Conservation (phyloP, 805 yeast species). For the Starmerella bacillaris region DNA sequence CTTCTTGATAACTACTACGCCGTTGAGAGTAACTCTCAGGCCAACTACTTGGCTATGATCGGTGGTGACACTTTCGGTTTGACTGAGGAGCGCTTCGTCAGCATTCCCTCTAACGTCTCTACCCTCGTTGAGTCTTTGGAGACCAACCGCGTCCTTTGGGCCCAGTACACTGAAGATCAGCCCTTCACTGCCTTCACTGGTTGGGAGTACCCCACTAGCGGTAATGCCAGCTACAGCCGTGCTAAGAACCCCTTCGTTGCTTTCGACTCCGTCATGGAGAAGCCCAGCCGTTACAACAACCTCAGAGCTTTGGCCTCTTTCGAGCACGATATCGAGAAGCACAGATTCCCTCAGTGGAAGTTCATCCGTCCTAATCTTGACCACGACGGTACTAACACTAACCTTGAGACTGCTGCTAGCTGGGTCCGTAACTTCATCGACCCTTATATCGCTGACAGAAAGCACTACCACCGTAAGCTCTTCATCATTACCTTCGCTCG, state of each 20-base stretch:
- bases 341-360: slow-evolving; percentile 34
- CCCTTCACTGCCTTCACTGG: slow-evolving; percentile 38
- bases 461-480: slow-evolving; percentile 33
- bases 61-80: slow-evolving; percentile 37
- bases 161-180: slow-evolving; percentile 35
- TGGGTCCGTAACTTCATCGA: slow-evolving; percentile 32
- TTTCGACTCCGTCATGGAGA: slow-evolving; percentile 26
- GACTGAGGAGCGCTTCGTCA: slow-evolving; percentile 29
- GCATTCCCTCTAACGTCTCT: slow-evolving; percentile 31
- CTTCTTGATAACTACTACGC: slow-evolving; percentile 35
- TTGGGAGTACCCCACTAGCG: slow-evolving; percentile 27
- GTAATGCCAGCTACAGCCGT: slow-evolving; percentile 30
- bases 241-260: slow-evolving; percentile 34
- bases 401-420: slow-evolving; percentile 29
- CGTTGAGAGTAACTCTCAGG: slow-evolving; percentile 37
- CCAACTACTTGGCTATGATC: slow-evolving; percentile 34
- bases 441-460: slow-evolving; percentile 24
- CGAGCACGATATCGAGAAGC: slow-evolving; percentile 25
- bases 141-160: slow-evolving; percentile 32
- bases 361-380: slow-evolving; percentile 39
- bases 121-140: slow-evolving; percentile 33
- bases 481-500: slow-evolving; percentile 36
- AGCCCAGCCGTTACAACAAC: slow-evolving; percentile 26
- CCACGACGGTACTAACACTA: slow-evolving; percentile 36
- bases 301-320: slow-evolving; percentile 34